Percentiles rank a stretch among this genome's conserved stretches.
These are phyloP conservation scores for Populus hybrid DNA, from an alignment of 441 rosid species.

Conservation along the genomic window DNA sequence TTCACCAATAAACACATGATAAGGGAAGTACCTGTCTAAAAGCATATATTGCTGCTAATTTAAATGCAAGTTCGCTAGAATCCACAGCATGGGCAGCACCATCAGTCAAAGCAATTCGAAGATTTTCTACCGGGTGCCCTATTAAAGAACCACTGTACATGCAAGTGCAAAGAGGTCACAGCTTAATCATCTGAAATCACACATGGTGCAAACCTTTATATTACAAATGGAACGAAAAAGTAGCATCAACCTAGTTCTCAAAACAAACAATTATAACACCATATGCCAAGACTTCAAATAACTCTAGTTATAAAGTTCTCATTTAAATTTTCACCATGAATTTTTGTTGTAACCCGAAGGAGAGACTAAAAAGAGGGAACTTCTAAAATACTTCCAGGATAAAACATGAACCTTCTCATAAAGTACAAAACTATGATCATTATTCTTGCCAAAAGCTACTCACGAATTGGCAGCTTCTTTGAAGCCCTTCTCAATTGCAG, in stretches of 20 bases:
- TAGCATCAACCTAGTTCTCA: neutral
- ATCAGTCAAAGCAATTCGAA: constrained; percentile 78
- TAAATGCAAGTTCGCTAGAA: constrained; percentile 98
- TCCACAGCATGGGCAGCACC: constrained; percentile 96
- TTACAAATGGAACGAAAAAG: neutral
- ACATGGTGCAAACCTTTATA: neutral
- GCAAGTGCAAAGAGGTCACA: constrained; percentile 13
- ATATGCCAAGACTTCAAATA: neutral
- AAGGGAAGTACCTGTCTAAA: constrained; percentile 63
- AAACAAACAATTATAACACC: neutral
- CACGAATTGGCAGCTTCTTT: constrained; percentile 98
- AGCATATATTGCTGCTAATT: constrained; percentile 93
- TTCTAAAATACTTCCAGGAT: neutral
- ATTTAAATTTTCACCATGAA: neutral
- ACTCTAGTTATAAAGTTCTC: neutral
- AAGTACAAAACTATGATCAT: neutral
- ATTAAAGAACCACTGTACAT: constrained; percentile 80
- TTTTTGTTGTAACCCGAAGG: neutral
- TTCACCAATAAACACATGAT: neutral
- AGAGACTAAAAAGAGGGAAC: neutral
- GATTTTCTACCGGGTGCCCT: constrained; percentile 92
- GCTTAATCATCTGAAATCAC: neutral
- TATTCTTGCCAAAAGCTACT: constrained; percentile 21
- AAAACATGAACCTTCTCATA: neutral
- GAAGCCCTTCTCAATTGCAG: constrained; percentile 97